A percentile compares a stretch with the other conserved stretches of the same genome.
These are phyloP conservation scores for Xylaria sp. DNA, from an alignment of 2,329 filamentous ascomycete genomes.

Conservation along the genomic window DNA sequence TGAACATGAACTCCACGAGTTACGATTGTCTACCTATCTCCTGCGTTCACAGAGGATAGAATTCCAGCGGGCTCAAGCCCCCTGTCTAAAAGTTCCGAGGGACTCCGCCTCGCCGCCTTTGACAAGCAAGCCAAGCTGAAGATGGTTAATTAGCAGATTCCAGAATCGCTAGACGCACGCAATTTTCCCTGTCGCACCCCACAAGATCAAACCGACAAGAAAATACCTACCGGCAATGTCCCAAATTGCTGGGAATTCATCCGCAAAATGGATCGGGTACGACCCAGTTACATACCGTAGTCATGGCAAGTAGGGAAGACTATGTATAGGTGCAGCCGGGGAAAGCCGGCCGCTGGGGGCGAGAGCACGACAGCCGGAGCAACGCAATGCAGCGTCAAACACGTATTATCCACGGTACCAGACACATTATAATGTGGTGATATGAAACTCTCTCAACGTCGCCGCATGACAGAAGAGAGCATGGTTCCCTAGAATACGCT, in stretches of 20 bases:
- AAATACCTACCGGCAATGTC: constrained; percentile 21
- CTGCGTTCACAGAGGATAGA: constrained; percentile 11
- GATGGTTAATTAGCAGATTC: constrained; percentile 20
- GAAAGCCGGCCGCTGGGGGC: background rate
- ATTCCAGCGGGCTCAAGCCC: constrained; percentile 10
- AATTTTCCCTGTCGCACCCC: constrained; percentile 39
- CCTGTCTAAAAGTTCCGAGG: constrained; percentile 16
- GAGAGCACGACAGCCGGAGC: background rate
- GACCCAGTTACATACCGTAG: constrained; percentile 8
- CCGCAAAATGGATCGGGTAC: constrained; percentile 17
- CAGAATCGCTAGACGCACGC: constrained; percentile 33
- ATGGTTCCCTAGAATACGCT: constrained; percentile 21
- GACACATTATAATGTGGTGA: constrained; percentile 2
- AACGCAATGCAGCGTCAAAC: background rate
- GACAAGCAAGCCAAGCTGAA: constrained; percentile 29
- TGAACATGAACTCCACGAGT: background rate
- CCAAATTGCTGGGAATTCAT: constrained; percentile 36
- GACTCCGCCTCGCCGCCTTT: constrained; percentile 27
- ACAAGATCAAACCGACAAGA: constrained; percentile 24
- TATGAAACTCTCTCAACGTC: constrained; percentile 1
- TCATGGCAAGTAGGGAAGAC: background rate
- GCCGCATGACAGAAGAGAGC: constrained; percentile 15
- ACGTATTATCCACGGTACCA: background rate
- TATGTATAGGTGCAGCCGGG: background rate
- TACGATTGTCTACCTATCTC: background rate